phyloP scores from a whole-genome alignment of 352 stramenopile genomes.

The Phytophthora boehmeriae region DNA sequence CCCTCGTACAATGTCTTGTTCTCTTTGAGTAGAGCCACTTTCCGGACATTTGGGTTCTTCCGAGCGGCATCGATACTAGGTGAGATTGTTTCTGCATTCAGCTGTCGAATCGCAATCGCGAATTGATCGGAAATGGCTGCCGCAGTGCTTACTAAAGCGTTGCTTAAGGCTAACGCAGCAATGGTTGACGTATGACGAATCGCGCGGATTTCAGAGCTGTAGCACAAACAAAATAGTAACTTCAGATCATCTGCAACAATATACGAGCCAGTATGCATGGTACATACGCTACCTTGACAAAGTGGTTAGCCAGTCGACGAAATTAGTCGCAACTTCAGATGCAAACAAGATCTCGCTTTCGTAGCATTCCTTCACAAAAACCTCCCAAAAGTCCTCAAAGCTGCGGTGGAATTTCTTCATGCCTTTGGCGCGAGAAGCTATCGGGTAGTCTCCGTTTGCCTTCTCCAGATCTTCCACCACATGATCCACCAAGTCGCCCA shows the following conservation, averaged over 20 bases:
- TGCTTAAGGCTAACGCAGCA: constrained; percentile 68
- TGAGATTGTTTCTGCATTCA: constrained; percentile 58
- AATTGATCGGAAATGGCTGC: constrained; percentile 65
- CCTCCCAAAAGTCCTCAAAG: constrained; percentile 83
- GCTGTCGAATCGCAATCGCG: constrained; percentile 68
- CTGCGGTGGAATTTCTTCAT: constrained; percentile 69
- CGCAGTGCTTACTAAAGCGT: constrained; percentile 62
- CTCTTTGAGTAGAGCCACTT: constrained; percentile 53
- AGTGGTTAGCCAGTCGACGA: constrained; percentile 84
- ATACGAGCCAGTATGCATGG: not conserved
- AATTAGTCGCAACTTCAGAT: constrained; percentile 58
- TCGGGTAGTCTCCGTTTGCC: constrained; percentile 64
- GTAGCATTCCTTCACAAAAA: constrained; percentile 76
- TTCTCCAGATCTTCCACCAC: constrained; percentile 73
- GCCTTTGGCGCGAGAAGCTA: constrained; percentile 62
- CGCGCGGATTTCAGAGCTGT: constrained; percentile 80
- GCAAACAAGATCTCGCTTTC: constrained; percentile 86
- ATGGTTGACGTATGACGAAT: constrained; percentile 84
- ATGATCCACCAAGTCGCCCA: constrained; percentile 68
- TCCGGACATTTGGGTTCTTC: constrained; percentile 57
- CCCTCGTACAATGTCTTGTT: constrained; percentile 75
- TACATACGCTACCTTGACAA: constrained; percentile 60
- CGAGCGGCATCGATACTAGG: constrained; percentile 24
- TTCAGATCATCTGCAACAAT: constrained; percentile 1
- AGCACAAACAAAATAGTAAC: constrained; percentile 11